Base-by-base conservation (phyloP, 2,329 filamentous ascomycete species). In the Ascochyta fabae region DNA sequence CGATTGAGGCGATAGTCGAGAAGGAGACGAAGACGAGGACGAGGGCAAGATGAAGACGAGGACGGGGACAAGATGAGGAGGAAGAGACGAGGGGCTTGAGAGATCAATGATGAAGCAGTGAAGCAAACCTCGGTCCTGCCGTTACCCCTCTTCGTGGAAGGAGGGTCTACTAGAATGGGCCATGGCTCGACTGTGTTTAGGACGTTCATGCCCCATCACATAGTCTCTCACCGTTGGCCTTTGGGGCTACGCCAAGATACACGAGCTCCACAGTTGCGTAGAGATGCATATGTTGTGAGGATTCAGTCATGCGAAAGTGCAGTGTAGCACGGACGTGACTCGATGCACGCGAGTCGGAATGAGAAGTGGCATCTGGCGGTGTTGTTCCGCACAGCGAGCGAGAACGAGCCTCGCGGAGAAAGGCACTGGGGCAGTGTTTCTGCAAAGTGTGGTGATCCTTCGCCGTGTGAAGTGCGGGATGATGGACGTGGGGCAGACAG, bases 91-190 rank as follows among this genome's bases (percentile, higher is more conserved):
- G 19, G 19, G 19, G 48, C 31, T 47, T 48, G 27, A 47, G 39
- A 48, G 48, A 47, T 9, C 38, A 34, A 38, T 43, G 48, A 47
- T 51, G 42, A 36, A 51, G 34, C 27, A 23, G 31, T 43, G 12
- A 36, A 56, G 47, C 24, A 50, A 36, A 48, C 53, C 53, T 56
- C 53, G 53, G 53, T 42, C 38, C 15, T 56, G 29, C 31, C 38
- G n/a, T 51, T 56, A 51, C 53, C 53, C 53, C 53, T 56, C 53
- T 47, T 56, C 43, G 7, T 39, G 43, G 23, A 7, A 51, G 42
- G 47, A 31, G 41, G 42, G 31, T 43, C 41, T 44, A 24, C 42
- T 34, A 27, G 29, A 19, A 51, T 3, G 16, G 29, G 34, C 10
- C 46, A 8, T 40, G 23, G 12, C 35, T 45, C 46, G 41, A 29